Evolutionary conservation across 75 land plant species (phyloP).

Genomic region (Selaginella moellendorffii): DNA sequence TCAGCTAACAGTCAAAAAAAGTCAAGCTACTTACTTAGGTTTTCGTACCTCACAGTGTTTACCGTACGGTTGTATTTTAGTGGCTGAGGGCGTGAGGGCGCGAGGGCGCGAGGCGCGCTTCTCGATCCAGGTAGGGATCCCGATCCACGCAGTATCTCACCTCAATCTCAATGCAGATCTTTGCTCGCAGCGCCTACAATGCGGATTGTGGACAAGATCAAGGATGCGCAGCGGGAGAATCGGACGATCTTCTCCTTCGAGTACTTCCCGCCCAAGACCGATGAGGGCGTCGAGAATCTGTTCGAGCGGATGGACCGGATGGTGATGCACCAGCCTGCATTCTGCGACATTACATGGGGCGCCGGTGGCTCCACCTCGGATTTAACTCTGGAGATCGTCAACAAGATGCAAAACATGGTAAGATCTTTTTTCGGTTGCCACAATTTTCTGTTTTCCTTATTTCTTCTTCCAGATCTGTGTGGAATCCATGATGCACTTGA

Average conservation of each 20-base stretch:
- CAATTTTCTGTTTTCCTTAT: conserved; percentile 1
- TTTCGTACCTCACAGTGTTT: too few relatives aligned
- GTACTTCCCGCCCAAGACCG: conserved; percentile 90
- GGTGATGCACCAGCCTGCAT: conserved; percentile 67
- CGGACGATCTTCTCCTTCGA: conserved; percentile 78
- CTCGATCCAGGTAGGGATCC: too few relatives aligned
- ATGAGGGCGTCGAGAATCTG: conserved; percentile 40
- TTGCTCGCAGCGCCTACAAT: too few relatives aligned
- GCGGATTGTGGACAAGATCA: conserved; percentile 94
- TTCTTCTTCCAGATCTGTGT: conserved; percentile 45
- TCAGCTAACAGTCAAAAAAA: too few relatives aligned
- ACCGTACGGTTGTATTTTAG: too few relatives aligned
- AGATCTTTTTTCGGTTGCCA: conserved; percentile 1
- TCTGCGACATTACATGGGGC: conserved; percentile 98
- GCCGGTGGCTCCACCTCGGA: conserved; percentile 98
- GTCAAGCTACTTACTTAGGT: too few relatives aligned
- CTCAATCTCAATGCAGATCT: too few relatives aligned
- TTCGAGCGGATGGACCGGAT: conserved; percentile 35
- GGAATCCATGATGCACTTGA: conserved; percentile 96
- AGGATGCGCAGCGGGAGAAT: conserved; percentile 27
- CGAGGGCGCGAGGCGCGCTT: too few relatives aligned
- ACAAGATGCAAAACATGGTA: conserved; percentile 87
- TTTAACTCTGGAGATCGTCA: conserved; percentile 80
- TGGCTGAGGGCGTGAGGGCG: too few relatives aligned
- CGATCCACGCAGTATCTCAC: too few relatives aligned